Percentiles rank a stretch among this genome's conserved stretches.
These are phyloP conservation scores for Torulaspora gathmanii DNA, from an alignment of 805 yeast species.

Conservation along the genomic window DNA sequence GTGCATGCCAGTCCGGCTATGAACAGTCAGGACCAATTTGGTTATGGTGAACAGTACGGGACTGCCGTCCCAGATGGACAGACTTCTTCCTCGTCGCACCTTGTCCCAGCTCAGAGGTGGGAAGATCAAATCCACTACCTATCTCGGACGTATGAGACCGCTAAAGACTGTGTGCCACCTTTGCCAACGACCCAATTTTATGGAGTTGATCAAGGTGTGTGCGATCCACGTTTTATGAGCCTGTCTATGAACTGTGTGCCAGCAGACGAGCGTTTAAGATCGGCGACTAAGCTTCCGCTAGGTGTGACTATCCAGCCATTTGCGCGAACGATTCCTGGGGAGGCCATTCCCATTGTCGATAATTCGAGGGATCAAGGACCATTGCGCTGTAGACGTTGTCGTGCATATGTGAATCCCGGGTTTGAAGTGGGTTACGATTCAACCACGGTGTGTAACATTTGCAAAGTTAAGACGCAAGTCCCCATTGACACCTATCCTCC, in stretches of 20 bases:
- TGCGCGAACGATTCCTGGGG: constrained; percentile 54
- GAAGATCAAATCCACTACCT: constrained; percentile 37
- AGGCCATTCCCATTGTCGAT: constrained; percentile 52
- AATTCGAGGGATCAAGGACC: constrained; percentile 53
- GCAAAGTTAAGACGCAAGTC: constrained; percentile 67
- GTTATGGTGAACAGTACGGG: constrained; percentile 3
- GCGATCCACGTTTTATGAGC: constrained; percentile 75
- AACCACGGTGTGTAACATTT: constrained; percentile 76
- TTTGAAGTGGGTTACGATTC: constrained; percentile 60
- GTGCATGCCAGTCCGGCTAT: constrained; percentile 13
- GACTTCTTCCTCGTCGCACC: constrained; percentile 23
- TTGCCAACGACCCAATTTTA: constrained; percentile 65
- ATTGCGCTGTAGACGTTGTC: constrained; percentile 86
- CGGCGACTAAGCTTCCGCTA: constrained; percentile 69
- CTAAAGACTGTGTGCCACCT: constrained; percentile 79
- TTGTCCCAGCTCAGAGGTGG: constrained; percentile 35
- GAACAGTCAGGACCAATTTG: constrained; percentile 11
- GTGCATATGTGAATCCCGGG: constrained; percentile 83
- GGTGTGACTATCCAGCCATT: constrained; percentile 82
- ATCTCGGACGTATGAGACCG: constrained; percentile 55
- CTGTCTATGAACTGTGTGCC: constrained; percentile 83
- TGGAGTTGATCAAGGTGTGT: constrained; percentile 76
- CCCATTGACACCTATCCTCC: constrained; percentile 65
- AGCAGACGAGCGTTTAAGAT: constrained; percentile 60
- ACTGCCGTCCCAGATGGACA: neutral